Evolutionary conservation across 305 asterid genomes (phyloP), one percentile per base, ranked within the genome.

Genomic region (Fraxinus xanthoxyloides): DNA sequence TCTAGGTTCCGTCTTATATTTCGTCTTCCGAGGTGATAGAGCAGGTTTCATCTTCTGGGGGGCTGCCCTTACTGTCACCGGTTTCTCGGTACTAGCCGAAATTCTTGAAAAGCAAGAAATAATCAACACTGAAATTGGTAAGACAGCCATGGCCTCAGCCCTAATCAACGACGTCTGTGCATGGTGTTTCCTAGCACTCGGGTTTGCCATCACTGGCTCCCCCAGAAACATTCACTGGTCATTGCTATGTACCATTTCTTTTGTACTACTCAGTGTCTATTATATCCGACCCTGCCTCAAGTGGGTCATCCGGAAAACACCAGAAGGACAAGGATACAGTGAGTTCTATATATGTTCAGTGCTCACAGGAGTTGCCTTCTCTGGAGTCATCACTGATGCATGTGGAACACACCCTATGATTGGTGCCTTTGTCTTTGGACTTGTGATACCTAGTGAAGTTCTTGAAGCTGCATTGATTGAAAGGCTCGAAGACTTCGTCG

Each of bases 401-500:
- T 87, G 86, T 10, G 99, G 99, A 1, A 92, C 99, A 8, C 99
- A 96, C 36, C 97, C 99, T 3, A 92, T 96, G 93, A 86, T 96
- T 2, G 99, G 99, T 56, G 97, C 97, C 0, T 92, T 96, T 17
- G 48, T 94, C 28, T 96, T 91, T 78, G 99, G 99, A 26, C 90
- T 94, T 15, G 83, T 89, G 56, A 88, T 96, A 61, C 98, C 98
- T 3, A 88, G 82, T 59, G 95, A 93, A 75, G 90, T 88, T 46
- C 97, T 96, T 46, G 93, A 90, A 83, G 92, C 94, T 13, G 86
- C 94, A 0, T 82, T 94, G 15, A 82, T 91, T n/a, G 97, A 94
- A 1, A 92, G 82, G 89, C 89, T 96, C 69, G 97, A 92, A 77
- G 98, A 96, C 74, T 91, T 94, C 23, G 93, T 94, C 78, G 15